Conservation (phyloP, 768 basidiomycete species). For the Xerocomus brunneocitrinus region DNA sequence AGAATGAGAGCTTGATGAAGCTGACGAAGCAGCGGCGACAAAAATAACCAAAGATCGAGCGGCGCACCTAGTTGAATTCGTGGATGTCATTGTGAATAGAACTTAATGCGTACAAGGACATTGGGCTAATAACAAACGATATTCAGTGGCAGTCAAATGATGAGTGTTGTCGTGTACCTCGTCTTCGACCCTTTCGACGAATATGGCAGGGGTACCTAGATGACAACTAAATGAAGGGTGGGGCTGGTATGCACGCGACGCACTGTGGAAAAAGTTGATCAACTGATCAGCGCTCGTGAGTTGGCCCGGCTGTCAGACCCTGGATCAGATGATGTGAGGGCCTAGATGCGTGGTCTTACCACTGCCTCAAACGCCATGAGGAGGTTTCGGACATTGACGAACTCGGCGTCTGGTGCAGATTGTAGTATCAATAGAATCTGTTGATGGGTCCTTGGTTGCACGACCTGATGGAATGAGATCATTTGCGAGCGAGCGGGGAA, state of each 20-base stretch:
- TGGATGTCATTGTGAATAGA: constrained; percentile 6
- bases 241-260: constrained; percentile 5
- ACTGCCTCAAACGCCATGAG: constrained; percentile 42
- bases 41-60: constrained; percentile 80
- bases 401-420: constrained; percentile 42
- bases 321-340: constrained; percentile 16
- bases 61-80: constrained; percentile 46
- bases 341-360: constrained; percentile 24
- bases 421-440: constrained; percentile 45
- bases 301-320: constrained; percentile 39
- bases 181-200: constrained; percentile 53
- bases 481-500: not conserved
- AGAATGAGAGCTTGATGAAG: constrained; percentile 73
- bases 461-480: constrained; percentile 44
- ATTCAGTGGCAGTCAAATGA: constrained; percentile 6
- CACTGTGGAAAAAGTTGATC: constrained; percentile 53
- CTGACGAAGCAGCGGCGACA: constrained; percentile 71
- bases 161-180: constrained; percentile 36
- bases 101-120: constrained; percentile 20
- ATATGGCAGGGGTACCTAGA: constrained; percentile 53
- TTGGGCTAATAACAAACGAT: constrained; percentile 16
- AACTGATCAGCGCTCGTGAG: constrained; percentile 55
- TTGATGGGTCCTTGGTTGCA: constrained; percentile 52
- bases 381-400: constrained; percentile 40
- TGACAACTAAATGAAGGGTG: not conserved